Percentiles rank a stretch among this genome's conserved stretches.
These are phyloP conservation scores for Neonectria punicea DNA, from an alignment of 2,329 filamentous ascomycete genomes.

Conservation along the genomic window DNA sequence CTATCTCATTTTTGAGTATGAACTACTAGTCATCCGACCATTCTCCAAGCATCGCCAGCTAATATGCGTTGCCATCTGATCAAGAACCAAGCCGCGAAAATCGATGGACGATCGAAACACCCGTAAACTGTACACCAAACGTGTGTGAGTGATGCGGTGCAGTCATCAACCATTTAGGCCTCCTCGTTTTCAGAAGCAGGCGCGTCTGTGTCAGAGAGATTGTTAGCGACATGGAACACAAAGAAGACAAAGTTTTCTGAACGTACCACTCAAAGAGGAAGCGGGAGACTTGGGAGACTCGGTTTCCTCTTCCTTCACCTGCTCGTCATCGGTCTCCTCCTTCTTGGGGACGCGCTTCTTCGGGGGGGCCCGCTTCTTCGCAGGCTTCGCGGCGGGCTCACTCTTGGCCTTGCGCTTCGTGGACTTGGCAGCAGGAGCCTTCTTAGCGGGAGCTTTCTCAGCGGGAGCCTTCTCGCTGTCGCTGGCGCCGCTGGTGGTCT, in stretches of 20 bases:
- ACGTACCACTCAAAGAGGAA: slow-evolving; percentile 36
- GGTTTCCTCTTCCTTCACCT: slow-evolving; percentile 36
- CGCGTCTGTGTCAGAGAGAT: slow-evolving; percentile 18
- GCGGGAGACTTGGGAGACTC: slow-evolving; percentile 21
- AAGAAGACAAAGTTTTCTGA: not conserved
- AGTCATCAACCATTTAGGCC: slow-evolving; percentile 7
- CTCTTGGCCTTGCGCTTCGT: slow-evolving; percentile 13
- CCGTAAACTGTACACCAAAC: not conserved
- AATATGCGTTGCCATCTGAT: not conserved
- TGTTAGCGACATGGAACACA: not conserved
- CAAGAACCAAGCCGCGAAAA: slow-evolving; percentile 3
- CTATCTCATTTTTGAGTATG: not conserved
- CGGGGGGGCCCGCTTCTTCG: slow-evolving; percentile 43
- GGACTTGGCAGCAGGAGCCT: not conserved
- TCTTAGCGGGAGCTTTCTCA: not conserved
- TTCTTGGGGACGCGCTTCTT: slow-evolving; percentile 40
- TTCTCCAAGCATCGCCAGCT: not conserved
- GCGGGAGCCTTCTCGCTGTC: slow-evolving; percentile 42
- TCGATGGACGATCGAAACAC: not conserved
- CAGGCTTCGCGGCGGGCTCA: slow-evolving; percentile 29
- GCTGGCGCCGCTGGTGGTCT: slow-evolving; percentile 24
- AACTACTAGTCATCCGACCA: slow-evolving; percentile 1
- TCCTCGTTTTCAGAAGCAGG: slow-evolving; percentile 29
- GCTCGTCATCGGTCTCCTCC: slow-evolving; percentile 37
- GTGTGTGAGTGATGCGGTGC: not conserved